phyloP scores from a whole-genome alignment of 2,329 filamentous ascomycete genomes.

The Sclerotinia nivalis region DNA sequence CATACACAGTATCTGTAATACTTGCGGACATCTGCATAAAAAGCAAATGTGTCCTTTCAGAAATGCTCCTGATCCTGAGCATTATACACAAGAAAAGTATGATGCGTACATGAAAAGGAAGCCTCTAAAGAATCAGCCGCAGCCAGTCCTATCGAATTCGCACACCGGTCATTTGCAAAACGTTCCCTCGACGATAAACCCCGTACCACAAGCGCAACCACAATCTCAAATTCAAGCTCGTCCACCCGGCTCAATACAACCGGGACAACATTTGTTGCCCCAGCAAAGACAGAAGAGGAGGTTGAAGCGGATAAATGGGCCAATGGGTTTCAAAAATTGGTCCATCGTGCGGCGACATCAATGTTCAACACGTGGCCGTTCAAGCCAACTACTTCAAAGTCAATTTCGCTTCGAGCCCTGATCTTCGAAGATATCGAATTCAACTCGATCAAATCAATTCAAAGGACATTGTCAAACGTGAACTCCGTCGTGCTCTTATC shows the following conservation, averaged over 20 bases:
- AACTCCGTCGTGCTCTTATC: not conserved
- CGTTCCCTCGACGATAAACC: not conserved
- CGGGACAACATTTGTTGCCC: not conserved
- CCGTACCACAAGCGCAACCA: not conserved
- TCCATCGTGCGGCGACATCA: not conserved
- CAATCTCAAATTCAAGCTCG: not conserved
- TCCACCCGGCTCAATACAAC: not conserved
- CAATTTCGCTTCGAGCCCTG: not conserved
- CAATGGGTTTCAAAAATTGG: not conserved
- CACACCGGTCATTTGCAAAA: not conserved
- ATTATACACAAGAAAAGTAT: not conserved
- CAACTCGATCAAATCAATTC: not conserved
- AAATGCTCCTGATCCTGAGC: not conserved
- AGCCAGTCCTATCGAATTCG: not conserved
- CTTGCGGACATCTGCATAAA: not conserved
- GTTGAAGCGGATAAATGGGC: not conserved
- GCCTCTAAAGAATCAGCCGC: no score
- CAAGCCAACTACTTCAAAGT: constrained; percentile 40
- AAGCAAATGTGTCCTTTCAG: not conserved
- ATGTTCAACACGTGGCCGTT: not conserved
- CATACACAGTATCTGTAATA: not conserved
- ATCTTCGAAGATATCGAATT: constrained; percentile 7
- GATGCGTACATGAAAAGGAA: not conserved
- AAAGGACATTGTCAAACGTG: not conserved
- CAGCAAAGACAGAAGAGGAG: not conserved